Evolutionary conservation across 1,139 yeast genomes (phyloP).

Genomic region (Pichia inconspicua): DNA sequence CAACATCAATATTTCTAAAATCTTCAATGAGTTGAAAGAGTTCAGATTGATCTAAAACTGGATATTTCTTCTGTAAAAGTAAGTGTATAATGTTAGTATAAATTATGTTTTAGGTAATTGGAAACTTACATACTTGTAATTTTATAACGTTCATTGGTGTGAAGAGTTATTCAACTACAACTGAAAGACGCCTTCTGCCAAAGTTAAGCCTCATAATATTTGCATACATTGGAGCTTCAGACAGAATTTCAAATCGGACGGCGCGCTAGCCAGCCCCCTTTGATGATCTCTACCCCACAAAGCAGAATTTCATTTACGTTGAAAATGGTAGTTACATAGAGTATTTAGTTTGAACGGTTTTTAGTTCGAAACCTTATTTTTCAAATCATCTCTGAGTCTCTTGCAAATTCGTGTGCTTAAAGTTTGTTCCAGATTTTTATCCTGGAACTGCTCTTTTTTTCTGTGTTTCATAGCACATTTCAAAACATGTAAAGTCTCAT

Average conservation of each 20-base stretch:
- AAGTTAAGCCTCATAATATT: background rate
- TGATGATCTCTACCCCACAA: too few relatives aligned
- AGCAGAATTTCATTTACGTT: too few relatives aligned
- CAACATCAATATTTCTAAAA: conserved; percentile 72
- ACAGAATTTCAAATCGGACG: too few relatives aligned
- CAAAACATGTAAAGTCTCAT: background rate
- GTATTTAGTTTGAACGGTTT: too few relatives aligned
- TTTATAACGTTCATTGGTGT: conserved; percentile 11
- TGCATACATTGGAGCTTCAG: too few relatives aligned
- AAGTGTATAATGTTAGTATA: conserved; percentile 2
- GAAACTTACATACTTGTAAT: conserved; percentile 11
- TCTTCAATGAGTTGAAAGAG: conserved; percentile 78
- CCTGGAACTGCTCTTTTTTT: background rate
- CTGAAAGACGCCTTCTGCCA: background rate
- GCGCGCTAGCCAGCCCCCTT: too few relatives aligned
- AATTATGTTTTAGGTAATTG: too few relatives aligned
- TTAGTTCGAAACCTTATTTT: too few relatives aligned
- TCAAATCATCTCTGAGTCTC: background rate
- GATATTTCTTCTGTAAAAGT: conserved; percentile 60
- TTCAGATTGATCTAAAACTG: conserved; percentile 77
- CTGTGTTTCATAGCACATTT: background rate
- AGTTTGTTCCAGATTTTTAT: background rate
- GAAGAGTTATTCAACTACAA: background rate
- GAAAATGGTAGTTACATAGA: too few relatives aligned
- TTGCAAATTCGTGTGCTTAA: background rate